These are phyloP conservation scores for Mycosarcoma maydis DNA, from an alignment of 1,284 basidiomycete species.

Conservation along the genomic window DNA sequence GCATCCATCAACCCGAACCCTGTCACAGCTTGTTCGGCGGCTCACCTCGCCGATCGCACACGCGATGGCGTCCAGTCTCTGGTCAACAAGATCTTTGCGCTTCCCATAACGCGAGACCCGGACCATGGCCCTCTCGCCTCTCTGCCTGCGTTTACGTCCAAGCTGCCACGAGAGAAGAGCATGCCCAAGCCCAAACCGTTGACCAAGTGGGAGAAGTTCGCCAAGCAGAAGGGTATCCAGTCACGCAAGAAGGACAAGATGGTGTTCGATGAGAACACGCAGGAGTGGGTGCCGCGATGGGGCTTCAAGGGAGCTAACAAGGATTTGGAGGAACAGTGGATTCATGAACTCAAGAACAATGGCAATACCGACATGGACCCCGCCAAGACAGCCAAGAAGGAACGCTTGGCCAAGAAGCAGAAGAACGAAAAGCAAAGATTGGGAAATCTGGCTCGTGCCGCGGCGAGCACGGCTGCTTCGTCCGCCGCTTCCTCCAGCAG, in stretches of 20 bases:
- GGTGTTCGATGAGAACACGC: constrained; percentile 92
- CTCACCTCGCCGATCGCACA: constrained; percentile 80
- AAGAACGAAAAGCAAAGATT: constrained; percentile 86
- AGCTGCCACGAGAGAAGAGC: constrained; percentile 87
- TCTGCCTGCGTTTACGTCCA: constrained; percentile 76
- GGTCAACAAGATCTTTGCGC: constrained; percentile 80
- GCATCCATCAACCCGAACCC: constrained; percentile 87
- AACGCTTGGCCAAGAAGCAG: constrained; percentile 79
- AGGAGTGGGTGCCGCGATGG: constrained; percentile 94
- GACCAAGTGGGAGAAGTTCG: constrained; percentile 98
- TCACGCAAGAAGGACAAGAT: constrained; percentile 78
- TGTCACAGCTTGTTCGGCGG: constrained; percentile 81
- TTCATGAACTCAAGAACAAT: constrained; percentile 86
- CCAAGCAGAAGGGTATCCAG: constrained; percentile 90
- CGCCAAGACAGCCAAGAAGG: constrained; percentile 77
- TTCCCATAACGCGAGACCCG: constrained; percentile 77
- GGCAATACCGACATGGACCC: constrained; percentile 81
- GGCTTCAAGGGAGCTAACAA: constrained; percentile 83
- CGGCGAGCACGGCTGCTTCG: constrained; percentile 8
- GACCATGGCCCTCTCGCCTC: constrained; percentile 84
- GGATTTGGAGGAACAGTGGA: constrained; percentile 87
- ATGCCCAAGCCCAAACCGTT: constrained; percentile 89
- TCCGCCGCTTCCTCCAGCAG: background rate
- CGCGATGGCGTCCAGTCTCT: constrained; percentile 87
- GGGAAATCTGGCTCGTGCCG: constrained; percentile 77